Base-by-base conservation (phyloP, 257 asterid genomes). In the Forsythia viridissima region DNA sequence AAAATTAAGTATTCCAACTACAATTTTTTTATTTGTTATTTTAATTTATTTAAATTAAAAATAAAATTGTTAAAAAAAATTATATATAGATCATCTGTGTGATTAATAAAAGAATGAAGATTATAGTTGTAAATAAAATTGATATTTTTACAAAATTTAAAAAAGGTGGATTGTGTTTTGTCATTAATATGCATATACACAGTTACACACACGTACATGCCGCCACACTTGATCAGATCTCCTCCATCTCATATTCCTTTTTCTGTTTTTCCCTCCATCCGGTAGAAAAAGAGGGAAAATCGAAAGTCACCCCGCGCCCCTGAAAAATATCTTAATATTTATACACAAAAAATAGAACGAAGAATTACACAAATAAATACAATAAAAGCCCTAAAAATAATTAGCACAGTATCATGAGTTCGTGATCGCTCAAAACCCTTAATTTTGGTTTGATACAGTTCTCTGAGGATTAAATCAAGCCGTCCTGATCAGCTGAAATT, bases 231-330 rank as follows among this genome's bases (percentile, higher is more conserved):
- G 79, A 82, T 72, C 70, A 44, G 20, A 55, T 1, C 66, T 71
- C 74, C 46, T 73, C 85, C 80, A 76, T 9, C 39, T 30, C 40
- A 30, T 63, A 11, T 63, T 4, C 39, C 76, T 79, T 57, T 61
- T 73, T 65, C 36, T 68, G 67, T 44, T 30, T 71, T 75, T 63
- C 70, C 78, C 21, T 20, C 15, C 55, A 70, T 46, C 70, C 2
- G 44, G 15, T 20, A 66, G 68, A 65, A 63, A 43, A 76, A 43
- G 82, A 73, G 84, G 87, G 80, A 80, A 84, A 80, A 70, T 77
- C 84, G 78, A 84, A 83, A 84, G 72, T 77, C 71, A 76, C 82
- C 77, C 79, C 84, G 84, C 81, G 78, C 80, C 69, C 51, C 21
- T 13, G 30, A 66, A 74, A 5, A 77, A 79, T 77, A 70, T 80